Evolutionary conservation across 495 filamentous ascomycete species (phyloP).

Genomic region (Neurospora sp.): DNA sequence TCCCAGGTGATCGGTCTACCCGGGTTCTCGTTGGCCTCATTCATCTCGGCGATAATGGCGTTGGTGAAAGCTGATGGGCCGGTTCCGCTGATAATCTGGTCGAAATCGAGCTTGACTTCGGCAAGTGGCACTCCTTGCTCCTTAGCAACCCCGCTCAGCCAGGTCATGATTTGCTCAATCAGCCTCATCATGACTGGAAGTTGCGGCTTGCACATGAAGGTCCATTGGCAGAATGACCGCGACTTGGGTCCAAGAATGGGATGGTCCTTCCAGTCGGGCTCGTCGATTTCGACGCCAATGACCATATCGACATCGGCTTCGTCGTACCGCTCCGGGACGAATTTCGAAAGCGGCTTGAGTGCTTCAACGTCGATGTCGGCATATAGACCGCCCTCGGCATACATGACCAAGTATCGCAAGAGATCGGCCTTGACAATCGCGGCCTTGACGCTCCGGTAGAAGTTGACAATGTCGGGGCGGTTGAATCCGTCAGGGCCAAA

Average conservation of each 20-base stretch:
- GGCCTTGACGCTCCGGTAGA: constrained; percentile 45
- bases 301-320: constrained; percentile 47
- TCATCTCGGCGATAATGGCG: constrained; percentile 51
- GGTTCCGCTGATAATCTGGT: constrained; percentile 57
- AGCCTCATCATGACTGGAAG: constrained; percentile 53
- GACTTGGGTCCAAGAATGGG: constrained; percentile 52
- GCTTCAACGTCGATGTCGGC: constrained; percentile 50
- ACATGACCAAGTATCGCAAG: constrained; percentile 48
- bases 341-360: constrained; percentile 36
- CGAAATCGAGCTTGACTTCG: constrained; percentile 51
- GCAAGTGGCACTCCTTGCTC: constrained; percentile 41
- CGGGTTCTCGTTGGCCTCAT: constrained; percentile 16
- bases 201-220: constrained; percentile 52
- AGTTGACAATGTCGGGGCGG: constrained; percentile 49
- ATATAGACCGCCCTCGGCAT: constrained; percentile 47
- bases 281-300: constrained; percentile 55
- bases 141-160: constrained; percentile 45
- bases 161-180: constrained; percentile 48
- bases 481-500: constrained; percentile 48
- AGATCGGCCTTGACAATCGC: constrained; percentile 53
- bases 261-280: constrained; percentile 50
- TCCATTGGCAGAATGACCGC: constrained; percentile 60
- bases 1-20: constrained; percentile 37
- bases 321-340: constrained; percentile 42
- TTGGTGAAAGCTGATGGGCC: constrained; percentile 57